Evolutionary conservation across 2,329 filamentous ascomycete species (phyloP).

Genomic region (Claviceps cyperi): DNA sequence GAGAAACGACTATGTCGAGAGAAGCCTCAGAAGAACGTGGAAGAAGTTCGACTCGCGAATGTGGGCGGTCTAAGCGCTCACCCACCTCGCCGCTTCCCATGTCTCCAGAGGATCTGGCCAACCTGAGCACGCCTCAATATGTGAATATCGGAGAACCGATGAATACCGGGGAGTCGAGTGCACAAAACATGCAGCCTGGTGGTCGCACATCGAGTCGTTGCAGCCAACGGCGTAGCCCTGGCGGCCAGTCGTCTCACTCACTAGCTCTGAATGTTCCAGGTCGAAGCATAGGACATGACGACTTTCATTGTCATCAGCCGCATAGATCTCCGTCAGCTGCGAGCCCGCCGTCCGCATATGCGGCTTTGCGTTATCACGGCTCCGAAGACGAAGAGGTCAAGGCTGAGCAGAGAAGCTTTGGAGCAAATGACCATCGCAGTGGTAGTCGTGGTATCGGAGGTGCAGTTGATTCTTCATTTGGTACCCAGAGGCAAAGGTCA

Average conservation of each 20-base stretch:
- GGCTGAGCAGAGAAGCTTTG: constrained; percentile 40
- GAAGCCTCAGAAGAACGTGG: constrained; percentile 59
- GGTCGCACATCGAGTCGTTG: constrained; percentile 37
- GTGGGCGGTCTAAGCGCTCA: constrained; percentile 63
- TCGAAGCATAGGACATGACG: constrained; percentile 45
- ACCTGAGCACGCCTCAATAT: constrained; percentile 35
- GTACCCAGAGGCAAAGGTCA: constrained; percentile 22
- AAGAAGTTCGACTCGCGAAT: constrained; percentile 49
- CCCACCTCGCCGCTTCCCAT: constrained; percentile 88
- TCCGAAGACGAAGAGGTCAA: constrained; percentile 52
- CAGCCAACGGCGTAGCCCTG: constrained; percentile 32
- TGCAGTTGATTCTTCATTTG: constrained; percentile 18
- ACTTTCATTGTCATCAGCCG: constrained; percentile 30
- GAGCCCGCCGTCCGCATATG: constrained; percentile 51
- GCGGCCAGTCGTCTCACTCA: constrained; percentile 23
- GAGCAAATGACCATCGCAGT: constrained; percentile 39
- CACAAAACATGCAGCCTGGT: constrained; percentile 16
- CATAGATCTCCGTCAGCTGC: constrained; percentile 63
- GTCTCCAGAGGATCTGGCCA: constrained; percentile 75
- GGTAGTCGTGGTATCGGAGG: constrained; percentile 23
- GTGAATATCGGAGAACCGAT: constrained; percentile 23
- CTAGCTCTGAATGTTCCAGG: constrained; percentile 40
- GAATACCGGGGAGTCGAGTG: constrained; percentile 30
- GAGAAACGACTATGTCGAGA: constrained; percentile 36
- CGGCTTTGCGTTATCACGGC: constrained; percentile 18